Percentiles rank a stretch among this genome's conserved stretches.
phyloP scores from a whole-genome alignment of 1,284 basidiomycete genomes.

The Thecaphora thlaspeos region DNA sequence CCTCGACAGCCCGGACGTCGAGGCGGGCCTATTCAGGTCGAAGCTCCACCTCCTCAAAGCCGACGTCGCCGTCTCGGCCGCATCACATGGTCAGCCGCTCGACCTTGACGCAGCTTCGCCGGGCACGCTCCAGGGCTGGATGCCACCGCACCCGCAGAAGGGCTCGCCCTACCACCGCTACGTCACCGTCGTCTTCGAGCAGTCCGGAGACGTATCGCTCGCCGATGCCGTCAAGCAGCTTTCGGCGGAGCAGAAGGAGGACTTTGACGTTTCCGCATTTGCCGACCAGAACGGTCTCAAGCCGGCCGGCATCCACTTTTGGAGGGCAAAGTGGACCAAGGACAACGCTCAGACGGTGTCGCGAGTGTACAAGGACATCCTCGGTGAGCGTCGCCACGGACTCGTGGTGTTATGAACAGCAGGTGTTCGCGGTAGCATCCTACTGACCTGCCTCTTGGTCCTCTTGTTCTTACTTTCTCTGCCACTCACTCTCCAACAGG shows the following conservation, averaged over 20 bases:
- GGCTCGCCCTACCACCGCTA: slow-evolving; percentile 86
- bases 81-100: slow-evolving; percentile 46
- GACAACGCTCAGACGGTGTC: slow-evolving; percentile 65
- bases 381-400: slow-evolving; percentile 52
- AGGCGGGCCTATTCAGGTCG: slow-evolving; percentile 67
- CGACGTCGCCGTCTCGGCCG: slow-evolving; percentile 59
- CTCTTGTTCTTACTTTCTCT: background rate
- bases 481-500: background rate
- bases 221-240: background rate
- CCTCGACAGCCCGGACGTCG: slow-evolving; percentile 79
- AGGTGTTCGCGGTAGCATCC: too few relatives aligned
- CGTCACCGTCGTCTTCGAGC: slow-evolving; percentile 73
- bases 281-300: slow-evolving; percentile 65
- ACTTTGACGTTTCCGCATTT: slow-evolving; percentile 71
- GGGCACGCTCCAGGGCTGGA: slow-evolving; percentile 66
- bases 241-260: slow-evolving; percentile 59
- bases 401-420: too few relatives aligned
- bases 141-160: slow-evolving; percentile 82
- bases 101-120: slow-evolving; percentile 65
- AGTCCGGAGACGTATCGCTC: slow-evolving; percentile 54
- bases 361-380: slow-evolving; percentile 67
- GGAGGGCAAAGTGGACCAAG: slow-evolving; percentile 70
- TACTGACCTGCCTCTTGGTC: too few relatives aligned
- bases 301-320: slow-evolving; percentile 72
- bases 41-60: slow-evolving; percentile 82